Conservation (phyloP, 1,139 yeast genomes). For the Wickerhamomyces sp. region DNA sequence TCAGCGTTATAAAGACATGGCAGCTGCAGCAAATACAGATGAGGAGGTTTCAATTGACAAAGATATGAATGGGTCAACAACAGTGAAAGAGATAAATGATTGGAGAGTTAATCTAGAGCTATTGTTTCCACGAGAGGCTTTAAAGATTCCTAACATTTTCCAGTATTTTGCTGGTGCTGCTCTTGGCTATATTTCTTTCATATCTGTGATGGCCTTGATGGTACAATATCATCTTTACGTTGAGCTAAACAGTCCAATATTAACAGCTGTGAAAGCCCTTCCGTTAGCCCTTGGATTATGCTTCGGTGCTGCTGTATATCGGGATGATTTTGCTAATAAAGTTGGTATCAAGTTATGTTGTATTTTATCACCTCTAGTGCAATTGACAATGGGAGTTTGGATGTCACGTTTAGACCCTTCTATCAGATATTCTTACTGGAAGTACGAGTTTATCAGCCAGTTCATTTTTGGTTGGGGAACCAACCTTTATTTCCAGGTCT, state of each 20-base stretch:
- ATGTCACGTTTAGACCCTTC: constrained; percentile 20
- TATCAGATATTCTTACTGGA: constrained; percentile 24
- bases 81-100: constrained; percentile 2
- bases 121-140: constrained; percentile 19
- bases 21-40: not conserved
- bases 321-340: constrained; percentile 11
- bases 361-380: constrained; percentile 13
- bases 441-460: constrained; percentile 18
- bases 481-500: constrained; percentile 9
- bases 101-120: constrained; percentile 17
- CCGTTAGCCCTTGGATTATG: constrained; percentile 18
- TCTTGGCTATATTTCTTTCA: constrained; percentile 12
- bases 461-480: constrained; percentile 18
- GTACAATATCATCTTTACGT: constrained; percentile 18
- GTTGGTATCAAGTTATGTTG: constrained; percentile 20
- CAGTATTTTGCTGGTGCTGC: constrained; percentile 12
- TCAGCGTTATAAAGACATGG: constrained; percentile 5
- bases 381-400: constrained; percentile 20
- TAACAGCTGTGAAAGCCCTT: constrained; percentile 26
- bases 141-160: constrained; percentile 19
- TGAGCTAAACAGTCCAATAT: constrained; percentile 21
- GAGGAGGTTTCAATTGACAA: not conserved
- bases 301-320: constrained; percentile 5
- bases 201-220: constrained; percentile 9
- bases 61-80: not conserved